phyloP scores from a whole-genome alignment of 768 basidiomycete genomes.

The Lactifluus pinguis region DNA sequence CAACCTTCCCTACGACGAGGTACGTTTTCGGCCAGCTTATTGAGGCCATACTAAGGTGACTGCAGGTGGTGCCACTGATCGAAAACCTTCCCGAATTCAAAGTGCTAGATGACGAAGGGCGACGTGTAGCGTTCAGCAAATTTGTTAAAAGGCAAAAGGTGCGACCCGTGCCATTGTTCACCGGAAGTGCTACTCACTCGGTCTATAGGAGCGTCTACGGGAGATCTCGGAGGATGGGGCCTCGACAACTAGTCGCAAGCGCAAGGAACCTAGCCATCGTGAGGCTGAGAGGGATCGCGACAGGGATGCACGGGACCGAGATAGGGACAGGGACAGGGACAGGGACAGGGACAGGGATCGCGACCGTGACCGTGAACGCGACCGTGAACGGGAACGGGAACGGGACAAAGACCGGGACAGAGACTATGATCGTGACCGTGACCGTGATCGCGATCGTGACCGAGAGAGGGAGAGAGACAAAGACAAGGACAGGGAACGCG shows the following conservation, averaged over 20 bases:
- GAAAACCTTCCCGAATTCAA: conserved; percentile 80
- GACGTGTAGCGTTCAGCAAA: conserved; percentile 76
- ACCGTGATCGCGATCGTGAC: conserved; percentile 12
- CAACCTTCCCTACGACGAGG: conserved; percentile 69
- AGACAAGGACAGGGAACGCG: conserved; percentile 31
- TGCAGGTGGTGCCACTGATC: conserved; percentile 63
- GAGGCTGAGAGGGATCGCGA: conserved; percentile 23
- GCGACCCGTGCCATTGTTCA: not conserved
- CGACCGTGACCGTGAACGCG: conserved; percentile 25
- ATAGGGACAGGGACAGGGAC: conserved; percentile 28
- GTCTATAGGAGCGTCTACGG: conserved; percentile 61
- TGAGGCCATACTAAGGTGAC: conserved; percentile 8
- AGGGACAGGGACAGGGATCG: conserved; percentile 28
- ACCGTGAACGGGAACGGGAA: conserved; percentile 12
- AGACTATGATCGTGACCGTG: conserved; percentile 13
- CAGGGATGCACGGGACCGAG: conserved; percentile 35
- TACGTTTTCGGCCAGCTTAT: conserved; percentile 28
- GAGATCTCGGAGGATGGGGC: conserved; percentile 72
- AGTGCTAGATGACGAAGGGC: conserved; percentile 77
- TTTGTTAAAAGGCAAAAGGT: conserved; percentile 90
- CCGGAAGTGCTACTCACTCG: not conserved
- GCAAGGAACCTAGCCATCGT: conserved; percentile 56
- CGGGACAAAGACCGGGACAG: conserved; percentile 15
- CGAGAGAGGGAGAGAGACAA: conserved; percentile 26
- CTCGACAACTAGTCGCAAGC: conserved; percentile 69